phyloP scores from a whole-genome alignment of 2,329 filamentous ascomycete genomes.

The Xylariaceae sp. region DNA sequence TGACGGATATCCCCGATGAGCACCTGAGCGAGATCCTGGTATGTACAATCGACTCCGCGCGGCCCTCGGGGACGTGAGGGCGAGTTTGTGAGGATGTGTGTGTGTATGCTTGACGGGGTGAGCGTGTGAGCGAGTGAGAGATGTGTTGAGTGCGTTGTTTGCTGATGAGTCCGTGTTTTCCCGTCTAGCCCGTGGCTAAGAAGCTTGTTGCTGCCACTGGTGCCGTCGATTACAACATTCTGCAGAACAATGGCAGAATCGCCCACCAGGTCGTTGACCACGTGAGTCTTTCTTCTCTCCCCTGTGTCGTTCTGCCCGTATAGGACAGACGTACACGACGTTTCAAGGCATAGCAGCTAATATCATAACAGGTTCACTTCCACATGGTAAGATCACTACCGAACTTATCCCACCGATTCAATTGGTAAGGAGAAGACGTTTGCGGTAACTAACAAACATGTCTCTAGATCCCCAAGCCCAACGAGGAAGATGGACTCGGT shows the following conservation, averaged over 20 bases:
- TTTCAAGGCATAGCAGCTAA: conserved; percentile 3
- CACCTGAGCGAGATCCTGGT: conserved; percentile 76
- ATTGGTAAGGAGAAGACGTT: not conserved
- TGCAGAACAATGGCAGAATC: conserved; percentile 91
- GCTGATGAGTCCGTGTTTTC: not conserved
- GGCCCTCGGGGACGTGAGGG: not conserved
- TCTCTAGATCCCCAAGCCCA: conserved; percentile 84
- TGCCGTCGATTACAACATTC: conserved; percentile 78
- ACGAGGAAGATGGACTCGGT: conserved; percentile 69
- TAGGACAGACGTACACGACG: not conserved
- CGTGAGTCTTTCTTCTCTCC: conserved; percentile 49
- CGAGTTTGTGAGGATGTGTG: not conserved
- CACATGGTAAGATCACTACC: conserved; percentile 63
- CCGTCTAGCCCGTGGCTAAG: conserved; percentile 69
- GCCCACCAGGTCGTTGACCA: conserved; percentile 93
- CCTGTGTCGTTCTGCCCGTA: not conserved
- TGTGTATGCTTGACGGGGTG: not conserved
- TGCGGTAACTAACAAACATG: not conserved
- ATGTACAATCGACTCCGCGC: conserved; percentile 28
- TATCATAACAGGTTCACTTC: conserved; percentile 68
- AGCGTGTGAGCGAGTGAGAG: not conserved
- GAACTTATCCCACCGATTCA: not conserved
- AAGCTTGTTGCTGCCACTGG: conserved; percentile 75
- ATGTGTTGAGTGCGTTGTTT: not conserved
- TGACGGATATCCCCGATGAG: conserved; percentile 89